Percentiles rank a stretch among this genome's conserved stretches.
These are phyloP conservation scores for Malania oleifera DNA, from an alignment of 164 flowering plant genomes.

Conservation along the genomic window DNA sequence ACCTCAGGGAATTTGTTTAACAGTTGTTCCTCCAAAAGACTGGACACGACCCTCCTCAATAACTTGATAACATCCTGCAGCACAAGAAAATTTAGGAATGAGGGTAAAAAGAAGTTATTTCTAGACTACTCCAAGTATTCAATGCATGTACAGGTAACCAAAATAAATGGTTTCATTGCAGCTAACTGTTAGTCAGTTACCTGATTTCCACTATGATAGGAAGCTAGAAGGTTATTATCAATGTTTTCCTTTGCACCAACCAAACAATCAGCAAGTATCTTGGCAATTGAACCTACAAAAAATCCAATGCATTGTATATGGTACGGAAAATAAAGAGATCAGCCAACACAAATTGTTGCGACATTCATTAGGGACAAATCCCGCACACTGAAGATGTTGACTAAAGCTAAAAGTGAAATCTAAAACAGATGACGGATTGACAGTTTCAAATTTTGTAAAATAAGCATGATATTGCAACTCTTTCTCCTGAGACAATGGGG, in stretches of 20 bases:
- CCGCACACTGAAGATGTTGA: background rate
- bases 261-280: constrained; percentile 46
- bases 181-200: constrained; percentile 27
- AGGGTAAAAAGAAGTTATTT: background rate
- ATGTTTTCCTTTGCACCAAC: constrained; percentile 67
- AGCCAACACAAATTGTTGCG: too few relatives aligned
- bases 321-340: background rate
- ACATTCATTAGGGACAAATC: too few relatives aligned
- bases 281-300: constrained; percentile 40
- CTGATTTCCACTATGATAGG: constrained; percentile 40
- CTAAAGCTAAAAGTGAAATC: too few relatives aligned
- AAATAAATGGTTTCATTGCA: background rate
- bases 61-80: constrained; percentile 42
- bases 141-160: background rate
- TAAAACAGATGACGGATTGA: too few relatives aligned
- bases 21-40: constrained; percentile 40
- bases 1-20: constrained; percentile 46
- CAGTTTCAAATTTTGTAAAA: too few relatives aligned
- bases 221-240: constrained; percentile 37
- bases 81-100: background rate
- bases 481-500: too few relatives aligned
- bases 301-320: constrained; percentile 3
- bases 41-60: constrained; percentile 35
- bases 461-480: too few relatives aligned
- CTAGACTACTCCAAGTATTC: background rate